Conservation (phyloP, 2,329 filamentous ascomycete species). For the Colletotrichum siamense region DNA sequence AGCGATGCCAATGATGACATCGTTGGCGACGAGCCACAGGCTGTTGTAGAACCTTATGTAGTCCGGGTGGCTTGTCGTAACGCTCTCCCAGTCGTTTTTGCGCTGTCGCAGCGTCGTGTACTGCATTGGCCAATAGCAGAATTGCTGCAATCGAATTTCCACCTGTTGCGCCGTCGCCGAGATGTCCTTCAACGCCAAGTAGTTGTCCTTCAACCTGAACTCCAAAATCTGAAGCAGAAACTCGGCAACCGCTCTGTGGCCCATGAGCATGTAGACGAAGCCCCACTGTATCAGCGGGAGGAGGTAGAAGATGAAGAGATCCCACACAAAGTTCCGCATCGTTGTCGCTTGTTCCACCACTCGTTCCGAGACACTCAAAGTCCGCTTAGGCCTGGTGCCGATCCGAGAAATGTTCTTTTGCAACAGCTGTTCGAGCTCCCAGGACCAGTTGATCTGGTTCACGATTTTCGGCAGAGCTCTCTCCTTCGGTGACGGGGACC, state of each 20-base stretch:
- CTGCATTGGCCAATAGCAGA: slow-evolving; percentile 98
- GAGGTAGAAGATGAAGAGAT: slow-evolving; percentile 74
- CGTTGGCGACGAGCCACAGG: slow-evolving; percentile 96
- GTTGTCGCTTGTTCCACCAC: slow-evolving; percentile 93
- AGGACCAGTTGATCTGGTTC: slow-evolving; percentile 95
- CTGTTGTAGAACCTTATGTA: slow-evolving; percentile 99
- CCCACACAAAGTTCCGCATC: slow-evolving; percentile 79
- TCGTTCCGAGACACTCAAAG: slow-evolving; percentile 90
- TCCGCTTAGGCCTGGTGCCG: slow-evolving; percentile 79
- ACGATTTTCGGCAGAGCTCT: slow-evolving; percentile 80
- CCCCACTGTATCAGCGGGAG: slow-evolving; percentile 76
- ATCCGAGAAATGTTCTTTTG: slow-evolving; percentile 91
- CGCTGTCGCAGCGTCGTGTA: slow-evolving; percentile 89
- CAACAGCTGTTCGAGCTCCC: slow-evolving; percentile 83
- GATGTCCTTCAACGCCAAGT: slow-evolving; percentile 89
- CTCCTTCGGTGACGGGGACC: slow-evolving; percentile 81
- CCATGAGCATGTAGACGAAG: slow-evolving; percentile 81
- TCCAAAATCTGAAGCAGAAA: slow-evolving; percentile 80
- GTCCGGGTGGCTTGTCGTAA: slow-evolving; percentile 93
- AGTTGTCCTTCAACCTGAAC: slow-evolving; percentile 79
- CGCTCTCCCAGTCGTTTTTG: slow-evolving; percentile 92
- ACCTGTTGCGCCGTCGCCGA: slow-evolving; percentile 97
- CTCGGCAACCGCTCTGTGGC: slow-evolving; percentile 83
- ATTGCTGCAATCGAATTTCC: slow-evolving; percentile 95
- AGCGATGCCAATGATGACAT: slow-evolving; percentile 97